These are phyloP conservation scores for Benincasa hispida DNA, from an alignment of 306 rosid species.

Conservation along the genomic window DNA sequence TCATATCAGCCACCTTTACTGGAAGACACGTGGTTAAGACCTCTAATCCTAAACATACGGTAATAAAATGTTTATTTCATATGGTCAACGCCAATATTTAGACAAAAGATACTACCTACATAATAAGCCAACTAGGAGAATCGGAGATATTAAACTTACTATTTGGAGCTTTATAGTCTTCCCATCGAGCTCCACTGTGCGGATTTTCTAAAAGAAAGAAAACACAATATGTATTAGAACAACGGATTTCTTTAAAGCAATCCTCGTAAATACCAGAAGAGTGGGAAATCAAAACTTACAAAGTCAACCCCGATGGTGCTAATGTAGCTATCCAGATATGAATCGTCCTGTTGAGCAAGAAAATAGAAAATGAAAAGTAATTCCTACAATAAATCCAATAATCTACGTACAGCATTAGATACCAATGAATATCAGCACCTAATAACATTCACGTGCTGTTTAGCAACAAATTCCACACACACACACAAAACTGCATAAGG, in stretches of 20 bases:
- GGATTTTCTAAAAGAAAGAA: slow-evolving; percentile 55
- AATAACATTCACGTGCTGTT: background rate
- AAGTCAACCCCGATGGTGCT: slow-evolving; percentile 99
- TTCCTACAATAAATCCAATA: background rate
- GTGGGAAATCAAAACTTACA: slow-evolving; percentile 38
- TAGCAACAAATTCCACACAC: background rate
- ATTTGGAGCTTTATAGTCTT: slow-evolving; percentile 93
- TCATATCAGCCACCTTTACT: background rate
- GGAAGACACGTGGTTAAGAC: background rate
- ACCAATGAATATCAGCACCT: background rate
- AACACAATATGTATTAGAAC: slow-evolving; percentile 13
- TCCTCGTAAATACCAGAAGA: background rate
- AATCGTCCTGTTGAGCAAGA: slow-evolving; percentile 63
- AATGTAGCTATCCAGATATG: slow-evolving; percentile 98
- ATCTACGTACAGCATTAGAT: background rate
- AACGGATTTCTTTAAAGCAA: slow-evolving; percentile 3
- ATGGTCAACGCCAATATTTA: background rate
- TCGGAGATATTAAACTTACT: slow-evolving; percentile 35
- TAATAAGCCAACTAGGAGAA: background rate
- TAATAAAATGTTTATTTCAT: background rate
- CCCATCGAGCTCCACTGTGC: slow-evolving; percentile 82
- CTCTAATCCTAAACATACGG: background rate
- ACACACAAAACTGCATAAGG: background rate
- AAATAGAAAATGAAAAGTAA: background rate
- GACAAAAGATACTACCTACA: background rate